phyloP scores from a whole-genome alignment of 352 stramenopile species.

The Pythium monospermum region DNA sequence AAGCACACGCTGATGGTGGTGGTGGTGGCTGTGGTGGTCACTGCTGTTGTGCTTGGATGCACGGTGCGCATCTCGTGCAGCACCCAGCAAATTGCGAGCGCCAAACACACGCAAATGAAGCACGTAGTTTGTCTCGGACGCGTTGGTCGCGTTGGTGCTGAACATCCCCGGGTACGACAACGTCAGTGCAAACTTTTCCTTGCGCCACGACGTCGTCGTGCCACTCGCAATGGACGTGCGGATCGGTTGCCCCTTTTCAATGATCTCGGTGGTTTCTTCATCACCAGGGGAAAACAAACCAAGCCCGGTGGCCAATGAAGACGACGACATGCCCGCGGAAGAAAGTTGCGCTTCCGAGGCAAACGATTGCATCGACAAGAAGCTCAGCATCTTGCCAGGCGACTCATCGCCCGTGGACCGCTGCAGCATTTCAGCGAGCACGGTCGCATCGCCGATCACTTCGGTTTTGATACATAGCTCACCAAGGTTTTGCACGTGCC shows the following conservation, averaged over 20 bases:
- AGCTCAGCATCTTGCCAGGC: constrained; percentile 46
- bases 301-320: constrained; percentile 7
- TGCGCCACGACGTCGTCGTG: constrained; percentile 36
- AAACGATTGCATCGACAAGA: constrained; percentile 49
- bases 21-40: constrained; percentile 6
- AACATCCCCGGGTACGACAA: constrained; percentile 71
- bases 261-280: constrained; percentile 44
- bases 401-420: constrained; percentile 23
- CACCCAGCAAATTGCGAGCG: constrained; percentile 35
- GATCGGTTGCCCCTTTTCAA: constrained; percentile 33
- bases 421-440: constrained; percentile 52
- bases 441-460: constrained; percentile 48
- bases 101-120: constrained; percentile 44
- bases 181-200: constrained; percentile 55
- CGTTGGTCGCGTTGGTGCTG: constrained; percentile 28
- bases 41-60: neutral
- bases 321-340: constrained; percentile 2
- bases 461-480: constrained; percentile 68
- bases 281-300: no score
- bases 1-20: constrained; percentile 8
- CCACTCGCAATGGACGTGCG: constrained; percentile 33
- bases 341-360: constrained; percentile 34
- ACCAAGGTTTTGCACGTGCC: constrained; percentile 41
- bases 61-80: neutral
- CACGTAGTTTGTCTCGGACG: constrained; percentile 28